Percentiles rank a stretch among this genome's conserved stretches.
Evolutionary conservation across 2,329 filamentous ascomycete species (phyloP).

Genomic region (Alternaria ventricosa): DNA sequence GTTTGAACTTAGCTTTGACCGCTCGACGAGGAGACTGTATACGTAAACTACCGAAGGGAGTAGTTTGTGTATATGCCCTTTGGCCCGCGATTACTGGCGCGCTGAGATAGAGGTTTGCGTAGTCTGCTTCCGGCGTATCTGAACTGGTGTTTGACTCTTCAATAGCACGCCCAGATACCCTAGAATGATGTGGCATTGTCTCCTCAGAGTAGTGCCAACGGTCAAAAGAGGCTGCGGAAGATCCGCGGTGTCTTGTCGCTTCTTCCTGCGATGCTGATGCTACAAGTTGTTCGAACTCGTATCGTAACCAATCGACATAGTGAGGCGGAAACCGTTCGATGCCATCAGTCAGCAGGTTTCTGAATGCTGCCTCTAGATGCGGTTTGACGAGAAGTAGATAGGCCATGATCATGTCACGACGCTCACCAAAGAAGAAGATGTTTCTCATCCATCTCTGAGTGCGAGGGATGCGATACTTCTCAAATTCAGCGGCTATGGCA

Average conservation of each 20-base stretch:
- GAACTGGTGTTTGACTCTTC: background rate
- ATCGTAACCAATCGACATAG: constrained; percentile 1
- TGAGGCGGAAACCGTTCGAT: background rate
- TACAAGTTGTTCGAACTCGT: constrained; percentile 9
- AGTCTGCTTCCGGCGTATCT: background rate
- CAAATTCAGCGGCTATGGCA: background rate
- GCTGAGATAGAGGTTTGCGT: background rate
- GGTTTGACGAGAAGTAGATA: constrained; percentile 7
- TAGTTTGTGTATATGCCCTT: background rate
- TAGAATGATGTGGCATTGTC: background rate
- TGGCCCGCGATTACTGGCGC: background rate
- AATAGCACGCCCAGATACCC: background rate
- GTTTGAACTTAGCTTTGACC: background rate
- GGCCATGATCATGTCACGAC: constrained; percentile 13
- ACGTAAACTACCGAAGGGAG: constrained; percentile 4
- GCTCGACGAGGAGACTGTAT: background rate
- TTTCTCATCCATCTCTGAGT: background rate
- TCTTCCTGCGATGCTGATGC: constrained; percentile 17
- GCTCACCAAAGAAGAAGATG: constrained; percentile 9
- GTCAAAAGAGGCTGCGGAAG: constrained; percentile 8
- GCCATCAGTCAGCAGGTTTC: background rate
- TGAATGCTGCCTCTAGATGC: background rate
- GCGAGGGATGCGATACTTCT: background rate
- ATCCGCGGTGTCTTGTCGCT: background rate
- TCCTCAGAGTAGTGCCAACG: constrained; percentile 7